These are phyloP conservation scores for Kluyveromyces wickerhamii DNA, from an alignment of 805 yeast genomes.

Conservation along the genomic window DNA sequence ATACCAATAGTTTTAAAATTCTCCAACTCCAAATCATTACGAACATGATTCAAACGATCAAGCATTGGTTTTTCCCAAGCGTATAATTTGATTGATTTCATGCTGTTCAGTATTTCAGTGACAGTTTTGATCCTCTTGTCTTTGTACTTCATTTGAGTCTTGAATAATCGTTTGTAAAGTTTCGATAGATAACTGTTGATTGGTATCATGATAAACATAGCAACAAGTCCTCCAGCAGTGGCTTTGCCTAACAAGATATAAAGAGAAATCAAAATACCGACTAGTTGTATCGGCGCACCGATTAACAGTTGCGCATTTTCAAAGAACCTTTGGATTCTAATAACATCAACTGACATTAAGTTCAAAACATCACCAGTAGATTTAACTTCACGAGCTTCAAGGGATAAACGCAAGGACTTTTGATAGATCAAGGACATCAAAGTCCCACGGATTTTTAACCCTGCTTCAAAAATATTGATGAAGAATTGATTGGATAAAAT, in stretches of 20 bases:
- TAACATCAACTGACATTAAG: slow-evolving; percentile 69
- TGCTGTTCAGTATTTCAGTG: slow-evolving; percentile 51
- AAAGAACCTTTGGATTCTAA: slow-evolving; percentile 52
- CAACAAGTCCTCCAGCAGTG: slow-evolving; percentile 47
- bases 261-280: slow-evolving; percentile 46
- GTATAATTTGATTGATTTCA: slow-evolving; percentile 58
- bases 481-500: slow-evolving; percentile 62
- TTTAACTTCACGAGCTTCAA: slow-evolving; percentile 49
- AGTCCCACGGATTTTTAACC: slow-evolving; percentile 57
- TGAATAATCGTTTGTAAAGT: slow-evolving; percentile 38
- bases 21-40: slow-evolving; percentile 51
- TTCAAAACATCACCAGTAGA: slow-evolving; percentile 78
- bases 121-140: slow-evolving; percentile 52
- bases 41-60: slow-evolving; percentile 39
- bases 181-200: slow-evolving; percentile 42
- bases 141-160: slow-evolving; percentile 52
- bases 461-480: slow-evolving; percentile 48
- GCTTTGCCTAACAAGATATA: slow-evolving; percentile 51
- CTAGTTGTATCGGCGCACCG: slow-evolving; percentile 51
- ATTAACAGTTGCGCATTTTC: slow-evolving; percentile 45
- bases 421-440: slow-evolving; percentile 60
- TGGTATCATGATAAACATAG: slow-evolving; percentile 51
- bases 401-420: slow-evolving; percentile 62
- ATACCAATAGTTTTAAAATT: slow-evolving; percentile 44
- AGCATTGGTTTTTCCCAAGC: slow-evolving; percentile 67